These are phyloP conservation scores for Coemansia sp. DNA, from an alignment of 192 early-diverging fungal species.

Conservation along the genomic window DNA sequence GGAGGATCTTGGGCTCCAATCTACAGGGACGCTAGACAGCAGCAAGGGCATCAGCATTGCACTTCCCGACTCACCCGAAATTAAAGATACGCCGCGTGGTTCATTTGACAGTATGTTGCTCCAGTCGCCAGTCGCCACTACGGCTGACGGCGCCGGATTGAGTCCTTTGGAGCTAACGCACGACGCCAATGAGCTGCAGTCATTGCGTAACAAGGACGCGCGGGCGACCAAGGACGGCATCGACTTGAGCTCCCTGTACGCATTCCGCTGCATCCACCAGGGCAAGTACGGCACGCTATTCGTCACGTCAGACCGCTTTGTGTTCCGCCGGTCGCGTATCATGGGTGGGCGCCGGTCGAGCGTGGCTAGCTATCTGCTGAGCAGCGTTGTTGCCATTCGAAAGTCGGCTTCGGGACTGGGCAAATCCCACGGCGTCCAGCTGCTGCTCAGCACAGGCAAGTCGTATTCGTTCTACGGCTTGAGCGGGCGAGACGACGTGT, in stretches of 20 bases:
- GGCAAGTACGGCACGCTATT: constrained; percentile 53
- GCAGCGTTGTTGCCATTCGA: constrained; percentile 48
- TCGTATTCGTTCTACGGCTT: constrained; percentile 40
- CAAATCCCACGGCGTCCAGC: constrained; percentile 46
- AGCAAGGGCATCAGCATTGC: neutral
- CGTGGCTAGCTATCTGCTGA: constrained; percentile 35
- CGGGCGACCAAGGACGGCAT: constrained; percentile 24
- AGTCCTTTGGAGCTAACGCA: constrained; percentile 35
- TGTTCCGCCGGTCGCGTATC: constrained; percentile 51
- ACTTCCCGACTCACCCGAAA: neutral
- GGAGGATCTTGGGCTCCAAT: neutral
- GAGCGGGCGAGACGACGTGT: constrained; percentile 42
- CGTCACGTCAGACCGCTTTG: constrained; percentile 38
- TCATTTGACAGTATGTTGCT: constrained; percentile 2
- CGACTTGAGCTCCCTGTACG: constrained; percentile 42
- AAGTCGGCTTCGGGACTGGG: constrained; percentile 36
- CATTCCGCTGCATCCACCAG: constrained; percentile 49
- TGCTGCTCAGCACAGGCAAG: constrained; percentile 36
- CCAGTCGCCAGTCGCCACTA: constrained; percentile 7
- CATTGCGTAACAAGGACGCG: constrained; percentile 43
- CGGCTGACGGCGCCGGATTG: neutral
- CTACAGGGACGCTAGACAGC: neutral
- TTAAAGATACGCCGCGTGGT: neutral
- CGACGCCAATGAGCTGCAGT: constrained; percentile 32
- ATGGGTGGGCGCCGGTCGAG: constrained; percentile 46